phyloP scores from a whole-genome alignment of 768 basidiomycete genomes.

The Mycena leptocephala region DNA sequence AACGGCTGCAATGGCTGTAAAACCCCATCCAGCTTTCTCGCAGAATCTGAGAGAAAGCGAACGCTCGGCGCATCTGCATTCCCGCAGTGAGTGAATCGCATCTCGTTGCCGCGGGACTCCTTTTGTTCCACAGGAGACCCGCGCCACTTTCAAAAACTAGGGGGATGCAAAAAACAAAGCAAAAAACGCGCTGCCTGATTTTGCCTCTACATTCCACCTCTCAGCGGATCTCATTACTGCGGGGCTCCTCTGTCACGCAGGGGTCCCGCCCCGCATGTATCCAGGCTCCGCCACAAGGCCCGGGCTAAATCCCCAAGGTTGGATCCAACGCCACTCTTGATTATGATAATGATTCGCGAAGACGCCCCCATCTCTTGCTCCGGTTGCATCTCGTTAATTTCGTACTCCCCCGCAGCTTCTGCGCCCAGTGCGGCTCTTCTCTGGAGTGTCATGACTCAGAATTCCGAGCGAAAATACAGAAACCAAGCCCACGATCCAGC shows the following conservation, averaged over 20 bases:
- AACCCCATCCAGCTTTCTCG: not conserved
- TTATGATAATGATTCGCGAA: not conserved
- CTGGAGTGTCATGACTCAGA: not conserved
- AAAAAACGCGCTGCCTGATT: no score
- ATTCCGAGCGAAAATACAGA: not conserved
- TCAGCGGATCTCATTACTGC: not conserved
- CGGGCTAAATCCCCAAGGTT: not conserved
- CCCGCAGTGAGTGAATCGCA: not conserved
- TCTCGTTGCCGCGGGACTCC: no score
- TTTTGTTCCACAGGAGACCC: no score
- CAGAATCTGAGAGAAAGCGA: not conserved
- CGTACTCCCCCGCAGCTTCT: not conserved
- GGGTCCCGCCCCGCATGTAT: not conserved
- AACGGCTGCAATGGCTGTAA: not conserved
- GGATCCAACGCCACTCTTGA: not conserved
- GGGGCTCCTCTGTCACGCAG: constrained; percentile 4
- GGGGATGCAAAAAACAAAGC: not conserved
- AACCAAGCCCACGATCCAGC: not conserved
- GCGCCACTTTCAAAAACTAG: no score
- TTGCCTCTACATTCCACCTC: not conserved
- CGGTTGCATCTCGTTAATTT: not conserved
- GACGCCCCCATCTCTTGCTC: not conserved
- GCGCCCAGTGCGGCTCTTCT: not conserved
- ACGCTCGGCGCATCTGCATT: not conserved
- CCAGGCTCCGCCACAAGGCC: not conserved